A percentile compares a stretch with the other conserved stretches of the same genome.
phyloP scores from a whole-genome alignment of 2,329 filamentous ascomycete species.

The Exophiala phaeomuriformis region DNA sequence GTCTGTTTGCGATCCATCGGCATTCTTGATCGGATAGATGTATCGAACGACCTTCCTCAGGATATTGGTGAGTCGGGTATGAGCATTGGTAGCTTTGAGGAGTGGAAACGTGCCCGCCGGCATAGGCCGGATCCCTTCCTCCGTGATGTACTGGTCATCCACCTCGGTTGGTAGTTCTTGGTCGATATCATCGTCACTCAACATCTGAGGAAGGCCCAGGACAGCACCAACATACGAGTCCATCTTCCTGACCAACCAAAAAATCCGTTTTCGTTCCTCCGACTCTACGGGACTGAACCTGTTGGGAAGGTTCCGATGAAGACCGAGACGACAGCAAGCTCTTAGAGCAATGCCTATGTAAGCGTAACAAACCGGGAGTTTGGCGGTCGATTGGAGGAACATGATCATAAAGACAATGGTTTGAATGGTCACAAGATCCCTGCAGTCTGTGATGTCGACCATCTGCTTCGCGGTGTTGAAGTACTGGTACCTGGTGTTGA shows the following conservation, averaged over 20 bases:
- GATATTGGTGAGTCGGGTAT: constrained; percentile 51
- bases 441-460: constrained; percentile 56
- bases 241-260: constrained; percentile 46
- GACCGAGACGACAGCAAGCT: constrained; percentile 66
- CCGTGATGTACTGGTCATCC: constrained; percentile 43
- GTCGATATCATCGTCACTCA: constrained; percentile 46
- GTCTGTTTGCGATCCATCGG: constrained; percentile 40
- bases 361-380: constrained; percentile 70
- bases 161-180: constrained; percentile 42
- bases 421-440: constrained; percentile 67
- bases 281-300: constrained; percentile 63
- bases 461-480: constrained; percentile 61
- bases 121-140: constrained; percentile 45
- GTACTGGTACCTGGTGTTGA: constrained; percentile 57
- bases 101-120: constrained; percentile 49
- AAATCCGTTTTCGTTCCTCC: constrained; percentile 63
- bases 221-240: constrained; percentile 46
- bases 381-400: constrained; percentile 72
- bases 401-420: constrained; percentile 72
- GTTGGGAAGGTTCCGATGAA: constrained; percentile 65
- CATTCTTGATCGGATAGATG: constrained; percentile 54
- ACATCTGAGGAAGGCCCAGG: constrained; percentile 43
- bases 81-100: constrained; percentile 55
- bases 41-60: constrained; percentile 56
- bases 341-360: constrained; percentile 72